Conservation (phyloP, 2,329 filamentous ascomycete species). For the Exophiala mesophila region DNA sequence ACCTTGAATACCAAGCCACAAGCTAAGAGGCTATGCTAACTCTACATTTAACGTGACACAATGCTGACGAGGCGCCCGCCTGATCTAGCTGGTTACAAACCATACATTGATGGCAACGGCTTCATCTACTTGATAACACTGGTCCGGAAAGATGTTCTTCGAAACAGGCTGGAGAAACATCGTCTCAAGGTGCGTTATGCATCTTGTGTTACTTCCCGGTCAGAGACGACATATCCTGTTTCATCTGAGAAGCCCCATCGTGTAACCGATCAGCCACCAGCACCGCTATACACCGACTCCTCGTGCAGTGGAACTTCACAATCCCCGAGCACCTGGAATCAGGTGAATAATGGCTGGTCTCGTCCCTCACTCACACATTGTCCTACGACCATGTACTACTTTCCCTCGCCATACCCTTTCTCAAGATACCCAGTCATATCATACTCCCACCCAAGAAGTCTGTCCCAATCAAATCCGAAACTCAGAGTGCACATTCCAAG, state of each 20-base stretch:
- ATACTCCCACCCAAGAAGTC: conserved; percentile 10
- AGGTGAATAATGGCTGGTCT: neutral
- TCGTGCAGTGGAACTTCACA: neutral
- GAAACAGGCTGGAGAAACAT: conserved; percentile 55
- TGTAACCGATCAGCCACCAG: neutral
- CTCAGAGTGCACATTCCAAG: conserved; percentile 23
- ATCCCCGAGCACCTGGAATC: neutral
- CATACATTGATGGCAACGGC: conserved; percentile 58
- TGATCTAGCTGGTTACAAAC: conserved; percentile 53
- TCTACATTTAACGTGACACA: no score
- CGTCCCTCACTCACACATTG: conserved; percentile 7
- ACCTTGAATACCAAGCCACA: no score
- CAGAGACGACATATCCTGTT: conserved; percentile 4
- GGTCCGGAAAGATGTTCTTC: conserved; percentile 46
- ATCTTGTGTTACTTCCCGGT: conserved; percentile 8
- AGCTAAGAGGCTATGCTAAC: no score
- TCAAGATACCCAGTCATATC: conserved; percentile 15
- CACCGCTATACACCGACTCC: neutral
- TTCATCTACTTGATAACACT: conserved; percentile 63
- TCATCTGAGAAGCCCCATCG: conserved; percentile 4
- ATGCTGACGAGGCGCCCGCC: no score
- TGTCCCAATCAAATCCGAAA: conserved; percentile 12
- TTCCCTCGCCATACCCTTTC: conserved; percentile 9
- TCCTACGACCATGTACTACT: conserved; percentile 9
- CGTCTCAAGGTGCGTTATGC: conserved; percentile 51